These are phyloP conservation scores for Suhomyces anneliseae DNA, from an alignment of 1,139 yeast genomes.

Conservation along the genomic window DNA sequence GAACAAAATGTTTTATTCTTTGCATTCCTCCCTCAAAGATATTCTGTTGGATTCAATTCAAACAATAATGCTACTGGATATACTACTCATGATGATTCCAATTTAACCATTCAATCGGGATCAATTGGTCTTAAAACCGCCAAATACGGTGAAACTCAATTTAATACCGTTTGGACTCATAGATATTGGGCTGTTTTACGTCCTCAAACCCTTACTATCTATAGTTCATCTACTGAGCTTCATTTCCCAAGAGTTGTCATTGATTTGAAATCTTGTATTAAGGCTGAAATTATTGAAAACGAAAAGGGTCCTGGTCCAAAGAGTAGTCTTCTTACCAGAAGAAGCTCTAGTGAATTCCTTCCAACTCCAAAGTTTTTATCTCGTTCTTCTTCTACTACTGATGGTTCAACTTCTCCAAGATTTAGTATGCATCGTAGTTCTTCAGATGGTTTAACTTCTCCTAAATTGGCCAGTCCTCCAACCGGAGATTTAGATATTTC, in stretches of 20 bases:
- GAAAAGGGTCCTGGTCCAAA: conserved; percentile 12
- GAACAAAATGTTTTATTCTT: conserved; percentile 64
- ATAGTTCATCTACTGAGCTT: conserved; percentile 68
- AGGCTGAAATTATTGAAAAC: conserved; percentile 53
- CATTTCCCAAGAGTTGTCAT: conserved; percentile 81
- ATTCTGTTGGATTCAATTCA: conserved; percentile 8
- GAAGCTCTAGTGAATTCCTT: conserved; percentile 1
- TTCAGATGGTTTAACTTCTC: conserved; percentile 8
- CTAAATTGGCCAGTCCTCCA: conserved; percentile 3
- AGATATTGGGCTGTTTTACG: conserved; percentile 76
- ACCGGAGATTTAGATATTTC: conserved; percentile 4
- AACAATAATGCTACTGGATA: neutral
- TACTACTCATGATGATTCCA: conserved; percentile 30
- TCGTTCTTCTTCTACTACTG: conserved; percentile 3
- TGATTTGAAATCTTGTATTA: conserved; percentile 63
- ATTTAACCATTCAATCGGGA: conserved; percentile 41
- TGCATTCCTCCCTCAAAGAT: conserved; percentile 71
- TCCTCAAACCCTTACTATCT: conserved; percentile 67
- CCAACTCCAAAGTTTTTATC: conserved; percentile 3
- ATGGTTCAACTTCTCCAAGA: conserved; percentile 10
- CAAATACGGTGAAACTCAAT: conserved; percentile 41
- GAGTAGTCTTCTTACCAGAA: neutral
- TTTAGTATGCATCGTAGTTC: conserved; percentile 8
- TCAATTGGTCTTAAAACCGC: conserved; percentile 52
- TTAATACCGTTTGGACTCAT: conserved; percentile 35